Evolutionary conservation across 345 rosid genomes (phyloP), one percentile per base, ranked within the genome.

Genomic region (Eutrema japonicum): DNA sequence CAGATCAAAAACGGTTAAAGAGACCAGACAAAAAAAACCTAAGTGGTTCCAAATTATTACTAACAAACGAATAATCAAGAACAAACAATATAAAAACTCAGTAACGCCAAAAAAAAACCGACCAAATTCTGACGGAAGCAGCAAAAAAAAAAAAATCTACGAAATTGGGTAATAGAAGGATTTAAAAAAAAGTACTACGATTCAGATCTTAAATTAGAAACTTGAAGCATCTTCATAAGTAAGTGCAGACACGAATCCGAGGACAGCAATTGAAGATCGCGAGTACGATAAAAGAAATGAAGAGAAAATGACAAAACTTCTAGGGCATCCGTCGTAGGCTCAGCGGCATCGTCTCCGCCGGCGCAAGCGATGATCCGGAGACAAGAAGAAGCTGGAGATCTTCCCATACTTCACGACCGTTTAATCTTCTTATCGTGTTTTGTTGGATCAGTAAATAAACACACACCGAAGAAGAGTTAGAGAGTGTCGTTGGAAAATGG

Each of bases 311-410:
- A 12, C 0, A 33, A 73, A 66, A 80, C 83, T 80, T 89, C 85
- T 0, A 80, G 29, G 16, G 78, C 65, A n/a, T 72, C 85, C 18
- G 77, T 26, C 8, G 79, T 85, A 64, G 82, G 72, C 14, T 88
- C 94, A 54, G 83, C 72, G 7, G 77, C 40, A 41, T 82, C 79
- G 6, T 94, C 84, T 72, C 80, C 84, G 57, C 92, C 59, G 12
- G 91, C 82, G 76, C 98, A 92, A 14, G 89, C 66, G 58, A 89
- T 88, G 79, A 92, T 81, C 26, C 87, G 89, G 75, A 92, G 83
- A 82, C 98, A 92, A 51, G 94, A 85, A 52, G 73, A 85, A 53
- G 77, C 80, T 40, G 80, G 71, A 70, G 96, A 82, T 83, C 87
- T 83, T 77, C 90, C 96, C 96, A 89, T 89, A 63, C 18, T 29